Evolutionary conservation across 345 rosid genomes (phyloP), one percentile per base, ranked within the genome.

Genomic region (Erodium maritimum): DNA sequence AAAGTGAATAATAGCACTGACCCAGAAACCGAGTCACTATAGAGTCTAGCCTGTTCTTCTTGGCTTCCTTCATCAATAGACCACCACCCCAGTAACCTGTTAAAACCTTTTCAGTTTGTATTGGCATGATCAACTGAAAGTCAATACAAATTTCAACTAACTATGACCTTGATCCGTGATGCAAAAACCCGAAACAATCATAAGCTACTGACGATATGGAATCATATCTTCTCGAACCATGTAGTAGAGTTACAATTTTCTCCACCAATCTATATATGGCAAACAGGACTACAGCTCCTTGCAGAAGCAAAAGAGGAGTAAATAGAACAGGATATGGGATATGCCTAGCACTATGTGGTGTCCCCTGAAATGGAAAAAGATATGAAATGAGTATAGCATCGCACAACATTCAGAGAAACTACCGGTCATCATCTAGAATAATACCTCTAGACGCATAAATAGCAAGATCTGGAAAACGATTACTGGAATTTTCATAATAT

Each of bases 81-180:
- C 96, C 97, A 91, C 96, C 97, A 91, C 61, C 97, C 95, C 53
- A 91, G 73, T 52, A 88, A 65, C 76, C 97, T 91, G 77, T 68
- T 33, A 34, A 62, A 24, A 34, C 19, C 56, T 48, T 67, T 9
- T 50, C 0, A 3, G 34, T 29, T 29, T 8, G 5, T 29, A 19
- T 23, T 17, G 23, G 21, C 18, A 25, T 56, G 63, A 60, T 60
- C 61, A 14, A 46, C 50, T 4, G 5, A 61, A 60, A n/a, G 13
- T 50, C 16, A 20, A 45, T n/a, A 21, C 53, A 57, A 57, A 60
- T 53, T 69, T 54, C 62, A n/a, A n/a, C n/a, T 29, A 29, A 29
- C 8, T 29, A 3, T 34, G 77, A 81, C 96, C 90, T 85, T 56
- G 97, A 86, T 17, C 97, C 97, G 73, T 56, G 88, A 55, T 76